Conservation (phyloP, 352 stramenopile genomes). For the Globisporangium nodosum region DNA sequence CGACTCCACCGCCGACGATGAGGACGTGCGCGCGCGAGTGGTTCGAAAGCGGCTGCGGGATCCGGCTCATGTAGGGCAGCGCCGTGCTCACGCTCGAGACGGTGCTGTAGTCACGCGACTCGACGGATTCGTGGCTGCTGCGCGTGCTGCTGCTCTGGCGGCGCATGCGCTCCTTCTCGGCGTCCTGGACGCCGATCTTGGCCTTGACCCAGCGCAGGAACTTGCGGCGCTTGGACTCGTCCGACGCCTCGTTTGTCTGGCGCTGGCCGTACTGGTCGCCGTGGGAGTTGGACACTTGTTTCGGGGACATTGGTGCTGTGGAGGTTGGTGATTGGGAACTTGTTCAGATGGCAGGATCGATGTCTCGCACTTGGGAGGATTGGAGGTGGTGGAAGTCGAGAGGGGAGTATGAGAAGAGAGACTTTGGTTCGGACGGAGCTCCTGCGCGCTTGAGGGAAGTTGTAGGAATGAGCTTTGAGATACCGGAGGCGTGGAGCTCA, state of each 20-base stretch:
- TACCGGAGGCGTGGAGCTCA: too few species aligned
- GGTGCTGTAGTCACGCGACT: conserved; percentile 5
- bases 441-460: conserved; percentile 1
- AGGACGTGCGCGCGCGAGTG: conserved; percentile 21
- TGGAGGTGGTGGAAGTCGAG: background rate
- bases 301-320: conserved; percentile 6
- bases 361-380: too few species aligned
- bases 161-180: conserved; percentile 5
- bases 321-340: background rate
- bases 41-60: background rate
- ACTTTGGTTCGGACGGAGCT: background rate
- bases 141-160: conserved; percentile 17
- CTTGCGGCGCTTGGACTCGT: conserved; percentile 52
- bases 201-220: conserved; percentile 66
- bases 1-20: conserved; percentile 48
- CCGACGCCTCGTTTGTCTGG: conserved; percentile 22
- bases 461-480: conserved; percentile 3
- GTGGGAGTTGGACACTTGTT: conserved; percentile 2
- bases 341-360: background rate
- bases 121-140: conserved; percentile 2
- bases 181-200: conserved; percentile 29
- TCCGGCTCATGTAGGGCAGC: conserved; percentile 2
- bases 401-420: background rate
- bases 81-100: conserved; percentile 3
- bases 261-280: conserved; percentile 32